Base-by-base conservation (phyloP, 345 rosid genomes). In the Pistacia atlantica region DNA sequence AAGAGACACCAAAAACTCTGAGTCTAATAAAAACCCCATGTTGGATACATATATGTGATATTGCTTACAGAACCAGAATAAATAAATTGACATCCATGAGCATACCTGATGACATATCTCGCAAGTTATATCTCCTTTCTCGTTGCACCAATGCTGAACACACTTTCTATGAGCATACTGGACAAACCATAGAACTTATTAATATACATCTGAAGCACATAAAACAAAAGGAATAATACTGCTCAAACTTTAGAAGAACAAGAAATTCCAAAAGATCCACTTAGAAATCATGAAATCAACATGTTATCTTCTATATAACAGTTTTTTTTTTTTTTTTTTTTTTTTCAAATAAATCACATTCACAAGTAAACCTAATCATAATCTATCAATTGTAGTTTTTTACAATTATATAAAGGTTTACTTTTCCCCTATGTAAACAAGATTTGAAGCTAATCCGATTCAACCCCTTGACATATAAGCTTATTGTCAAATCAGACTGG, bases 111-210 rank as follows among this genome's bases (percentile, higher is more conserved):
- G 97, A 76, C 98, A 93, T 45, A 96, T 96, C 80, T 96, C 99
- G 58, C 99, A 96, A n/a, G 83, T 78, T 62, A 84, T 91, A 79
- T 96, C 91, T 18, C 97, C 94, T 80, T 96, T 96, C 84, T 93
- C 98, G 64, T 93, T 86, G 84, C 98, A 96, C 99, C 99, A 96
- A 77, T 78, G 98, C 75, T 96, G 99, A 77, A 96, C 92, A 76
- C 99, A 96, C 81, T 90, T 87, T 65, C 94, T 87, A 79, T 96
- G 97, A 71, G 99, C 98, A 87, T 83, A 92, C 97, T 93, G 89
- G 51, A 74, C 5, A 56, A 55, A 72, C 69, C n/a, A 70, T 11
- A 73, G 46, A 22, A 61, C 68, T 25, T 4, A 49, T 38, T 3
- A 71, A 38, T 20, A 25, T 18, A 11, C 35, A 64, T 11, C 52